A percentile compares a stretch with the other conserved stretches of the same genome.
These are phyloP conservation scores for Diversispora eburnea DNA, from an alignment of 192 early-diverging fungal genomes.

Conservation along the genomic window DNA sequence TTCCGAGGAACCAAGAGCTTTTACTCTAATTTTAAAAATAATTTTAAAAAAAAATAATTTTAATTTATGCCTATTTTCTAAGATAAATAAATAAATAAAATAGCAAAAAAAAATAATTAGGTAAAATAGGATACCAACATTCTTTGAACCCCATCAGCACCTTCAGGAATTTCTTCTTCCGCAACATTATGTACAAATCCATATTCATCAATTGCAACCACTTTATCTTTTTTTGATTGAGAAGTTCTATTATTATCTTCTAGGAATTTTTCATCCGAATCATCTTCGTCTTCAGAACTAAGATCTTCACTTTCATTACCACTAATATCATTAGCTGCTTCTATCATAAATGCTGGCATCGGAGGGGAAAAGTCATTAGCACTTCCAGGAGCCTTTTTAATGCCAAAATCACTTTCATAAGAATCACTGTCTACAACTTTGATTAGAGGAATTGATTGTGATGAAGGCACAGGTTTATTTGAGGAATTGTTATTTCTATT, in stretches of 20 bases:
- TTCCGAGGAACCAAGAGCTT: conserved; percentile 3
- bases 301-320: conserved; percentile 21
- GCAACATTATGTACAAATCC: conserved; percentile 32
- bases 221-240: conserved; percentile 28
- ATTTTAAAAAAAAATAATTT: background rate
- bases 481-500: too few species aligned
- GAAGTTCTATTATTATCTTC: background rate
- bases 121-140: conserved; percentile 11
- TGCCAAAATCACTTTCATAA: background rate
- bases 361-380: background rate
- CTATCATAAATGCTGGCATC: background rate
- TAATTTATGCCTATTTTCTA: too few species aligned
- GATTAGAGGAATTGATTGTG: background rate
- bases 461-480: too few species aligned
- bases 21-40: conserved; percentile 7
- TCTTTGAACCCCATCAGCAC: conserved; percentile 37
- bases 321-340: background rate
- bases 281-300: conserved; percentile 19
- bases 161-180: conserved; percentile 30
- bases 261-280: background rate
- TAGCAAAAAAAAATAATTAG: background rate
- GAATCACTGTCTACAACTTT: background rate
- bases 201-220: conserved; percentile 33
- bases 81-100: background rate
- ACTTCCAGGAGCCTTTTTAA: background rate